Base-by-base conservation (phyloP, 306 rosid species). In the Glycyrrhiza uralensis region DNA sequence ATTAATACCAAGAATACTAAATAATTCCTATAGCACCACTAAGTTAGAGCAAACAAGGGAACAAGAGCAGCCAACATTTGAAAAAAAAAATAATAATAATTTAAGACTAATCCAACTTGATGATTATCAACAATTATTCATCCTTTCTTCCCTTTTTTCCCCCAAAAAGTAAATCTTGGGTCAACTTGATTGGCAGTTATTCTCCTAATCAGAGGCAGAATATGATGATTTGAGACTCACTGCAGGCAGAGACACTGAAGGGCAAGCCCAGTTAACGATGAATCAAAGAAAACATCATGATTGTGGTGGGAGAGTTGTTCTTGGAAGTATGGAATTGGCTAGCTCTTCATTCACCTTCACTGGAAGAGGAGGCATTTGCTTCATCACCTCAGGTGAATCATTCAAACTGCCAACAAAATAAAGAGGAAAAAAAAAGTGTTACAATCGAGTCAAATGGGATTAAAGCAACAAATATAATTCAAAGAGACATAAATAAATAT, bases 351-450 rank as follows among this genome's bases (percentile, higher is more conserved):
- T 91, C 82, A 94, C 74, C 85, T 94, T 94, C 84, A 84, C 92
- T 0, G 97, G 95, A 77, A 91, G 92, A 3, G 96, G 92, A 1
- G 96, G 96, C 99, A 91, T 91, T 82, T 94, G 95, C 90, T 94
- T 94, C 99, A 94, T 91, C 71, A 89, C 91, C 39, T 87, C 95
- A 1, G 99, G 96, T 29, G 71, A 72, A 81, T 94, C 96, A 22
- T 75, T 84, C 78, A 88, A 75, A 46, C 97, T 91, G 86, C 26
- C 45, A 50, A 30, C 26, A 46, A 61, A 32, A 66, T 22, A 62
- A 14, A 38, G 11, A 38, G 45, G 9, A 4, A 3, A 7, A 10
- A 38, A n/a, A 41, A 13, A 13, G 5, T 0, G 46, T 66, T 10
- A 3, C 32, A 23, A 17, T 60, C 17, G 42, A 46, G 52, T 17